Base-by-base conservation (phyloP, 192 early-diverging fungal species). In the Phycomyces blakesleeanus region DNA sequence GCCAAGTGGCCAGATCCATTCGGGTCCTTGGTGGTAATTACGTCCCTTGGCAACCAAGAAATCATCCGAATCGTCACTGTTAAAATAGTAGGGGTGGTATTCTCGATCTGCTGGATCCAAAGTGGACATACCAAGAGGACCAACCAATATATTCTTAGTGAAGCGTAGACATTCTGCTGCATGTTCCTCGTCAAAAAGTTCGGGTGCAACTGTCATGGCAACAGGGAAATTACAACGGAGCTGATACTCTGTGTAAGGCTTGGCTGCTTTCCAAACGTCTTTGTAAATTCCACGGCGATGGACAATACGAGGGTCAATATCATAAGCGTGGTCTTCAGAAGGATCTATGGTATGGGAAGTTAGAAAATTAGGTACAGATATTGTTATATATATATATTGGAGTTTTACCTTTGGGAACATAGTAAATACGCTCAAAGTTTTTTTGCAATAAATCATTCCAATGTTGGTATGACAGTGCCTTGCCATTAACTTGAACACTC, bases 1-100 rank as follows among this genome's bases (percentile, higher is more conserved):
- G 3, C 92, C 94, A 1, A 87, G 87, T 20, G 81, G 78, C 93
- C 94, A 99, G 14, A 98, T 78, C 97, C 97, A 99, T 87, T 99
- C 97, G 39, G 67, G 68, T 27, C 95, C 97, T 71, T 98, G 91
- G 61, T 99, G 96, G 71, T 99, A 99, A 68, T 99, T 99, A 76
- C 91, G 91, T 18, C 97, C 97, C 63, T 99, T 96, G 2, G 97
- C 96, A 1, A 96, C 83, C 11, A 85, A 76, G 9, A 86, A 74
- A 62, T 99, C 96, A 49, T 73, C 71, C 14, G 87, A 87, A 63
- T 99, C 93, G 70, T 99, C 89, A 49, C 78, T 78, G 71, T 99
- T 99, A 72, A 96, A 87, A 71, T 99, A 99, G 54, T 85, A 59
- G n/a, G 93, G 93, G 27, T 93, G 85, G 69, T 99, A 98, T n/a